These are phyloP conservation scores for Emmonsia crescens DNA, from an alignment of 2,329 filamentous ascomycete genomes.

Conservation along the genomic window DNA sequence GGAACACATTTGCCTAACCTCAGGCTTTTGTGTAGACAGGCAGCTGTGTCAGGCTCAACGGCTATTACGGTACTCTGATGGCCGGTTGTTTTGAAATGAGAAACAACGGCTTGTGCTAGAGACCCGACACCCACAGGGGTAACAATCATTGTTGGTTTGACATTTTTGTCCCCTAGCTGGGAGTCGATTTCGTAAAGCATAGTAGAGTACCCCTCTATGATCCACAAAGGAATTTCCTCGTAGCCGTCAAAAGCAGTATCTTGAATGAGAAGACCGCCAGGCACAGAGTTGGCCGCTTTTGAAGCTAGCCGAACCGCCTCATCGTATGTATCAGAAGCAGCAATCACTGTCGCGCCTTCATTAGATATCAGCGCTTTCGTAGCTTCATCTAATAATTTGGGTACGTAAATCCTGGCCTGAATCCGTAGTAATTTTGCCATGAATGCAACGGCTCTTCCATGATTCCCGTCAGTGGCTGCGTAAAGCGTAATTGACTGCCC, in stretches of 20 bases:
- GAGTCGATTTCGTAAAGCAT: constrained; percentile 58
- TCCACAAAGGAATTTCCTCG: constrained; percentile 57
- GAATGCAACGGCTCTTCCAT: constrained; percentile 59
- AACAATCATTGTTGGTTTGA: constrained; percentile 40
- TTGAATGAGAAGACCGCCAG: constrained; percentile 49
- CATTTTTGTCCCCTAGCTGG: constrained; percentile 41
- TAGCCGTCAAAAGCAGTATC: constrained; percentile 60
- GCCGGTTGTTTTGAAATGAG: constrained; percentile 47
- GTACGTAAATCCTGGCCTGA: constrained; percentile 51
- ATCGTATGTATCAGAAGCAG: constrained; percentile 54
- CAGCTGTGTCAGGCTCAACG: constrained; percentile 59
- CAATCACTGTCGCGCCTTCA: constrained; percentile 52
- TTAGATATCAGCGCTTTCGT: constrained; percentile 46
- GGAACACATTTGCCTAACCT: constrained; percentile 37
- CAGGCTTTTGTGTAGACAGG: constrained; percentile 42
- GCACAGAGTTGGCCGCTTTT: constrained; percentile 25
- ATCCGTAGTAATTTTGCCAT: constrained; percentile 54
- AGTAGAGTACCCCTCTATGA: constrained; percentile 66
- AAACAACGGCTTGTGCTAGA: constrained; percentile 57
- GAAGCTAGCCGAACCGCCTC: constrained; percentile 44
- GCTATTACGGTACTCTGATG: constrained; percentile 42
- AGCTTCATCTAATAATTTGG: constrained; percentile 43
- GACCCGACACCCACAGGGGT: constrained; percentile 63
- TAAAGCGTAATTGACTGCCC: constrained; percentile 37
- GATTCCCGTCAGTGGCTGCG: constrained; percentile 65